Conservation (phyloP, 345 rosid genomes). For the Sisymbrium altissimum region DNA sequence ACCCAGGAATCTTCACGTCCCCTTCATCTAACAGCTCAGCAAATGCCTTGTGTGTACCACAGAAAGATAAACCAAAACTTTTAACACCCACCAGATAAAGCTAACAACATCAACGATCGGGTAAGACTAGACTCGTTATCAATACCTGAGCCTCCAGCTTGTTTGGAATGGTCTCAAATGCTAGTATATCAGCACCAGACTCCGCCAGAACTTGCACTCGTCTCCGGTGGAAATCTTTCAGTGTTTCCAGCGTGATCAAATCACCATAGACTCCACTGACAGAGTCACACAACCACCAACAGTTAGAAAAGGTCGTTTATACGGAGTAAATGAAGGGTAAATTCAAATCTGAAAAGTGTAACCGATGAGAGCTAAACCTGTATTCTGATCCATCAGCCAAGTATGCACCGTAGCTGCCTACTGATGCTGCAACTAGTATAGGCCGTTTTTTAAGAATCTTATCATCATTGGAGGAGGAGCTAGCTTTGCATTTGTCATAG, state of each 20-base stretch:
- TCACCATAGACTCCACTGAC: slow-evolving; percentile 66
- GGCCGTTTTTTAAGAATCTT: slow-evolving; percentile 48
- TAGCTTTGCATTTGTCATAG: slow-evolving; percentile 41
- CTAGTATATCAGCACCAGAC: slow-evolving; percentile 68
- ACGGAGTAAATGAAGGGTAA: background rate
- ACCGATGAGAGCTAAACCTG: slow-evolving; percentile 40
- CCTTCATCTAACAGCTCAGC: slow-evolving; percentile 71
- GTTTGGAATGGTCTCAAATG: slow-evolving; percentile 85
- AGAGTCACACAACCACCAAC: slow-evolving; percentile 17
- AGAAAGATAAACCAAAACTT: background rate
- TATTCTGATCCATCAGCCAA: slow-evolving; percentile 91
- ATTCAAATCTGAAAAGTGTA: background rate
- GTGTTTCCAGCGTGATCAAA: slow-evolving; percentile 45
- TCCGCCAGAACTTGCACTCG: slow-evolving; percentile 64
- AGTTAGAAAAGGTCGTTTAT: background rate
- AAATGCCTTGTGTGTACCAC: slow-evolving; percentile 45
- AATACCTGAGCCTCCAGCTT: slow-evolving; percentile 82
- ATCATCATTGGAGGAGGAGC: slow-evolving; percentile 27
- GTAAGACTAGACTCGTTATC: background rate
- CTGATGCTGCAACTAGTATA: slow-evolving; percentile 73
- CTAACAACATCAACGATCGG: background rate
- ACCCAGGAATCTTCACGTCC: slow-evolving; percentile 56
- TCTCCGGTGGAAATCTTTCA: slow-evolving; percentile 75
- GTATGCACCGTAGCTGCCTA: slow-evolving; percentile 85
- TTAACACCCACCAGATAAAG: slow-evolving; percentile 3